Evolutionary conservation across 2,329 filamentous ascomycete genomes (phyloP), one percentile per base, ranked within the genome.

Genomic region (Fusarium citri): DNA sequence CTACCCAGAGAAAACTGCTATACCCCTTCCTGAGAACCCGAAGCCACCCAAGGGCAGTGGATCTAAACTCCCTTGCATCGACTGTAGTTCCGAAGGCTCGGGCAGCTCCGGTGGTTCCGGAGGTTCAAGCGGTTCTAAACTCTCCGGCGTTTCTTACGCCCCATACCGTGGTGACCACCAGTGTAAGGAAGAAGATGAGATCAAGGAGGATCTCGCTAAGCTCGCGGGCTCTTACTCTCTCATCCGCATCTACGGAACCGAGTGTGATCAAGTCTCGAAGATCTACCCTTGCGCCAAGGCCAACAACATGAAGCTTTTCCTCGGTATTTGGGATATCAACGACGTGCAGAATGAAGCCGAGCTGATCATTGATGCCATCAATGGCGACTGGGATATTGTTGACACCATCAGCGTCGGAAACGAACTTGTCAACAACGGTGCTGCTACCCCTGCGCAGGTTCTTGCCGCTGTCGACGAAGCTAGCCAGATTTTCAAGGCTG

Each of bases 401-500:
- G 85, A 92, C 76, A 91, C 92, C 3, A 85, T 97, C 75, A 88
- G 88, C 59, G 86, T 97, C 43, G 94, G 93, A 66, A 97, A 97
- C 77, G 94, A 97, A 79, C 83, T 91, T 34, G 89, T 97, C 77
- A 91, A 93, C 79, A 86, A 84, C 54, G 88, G 88, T 42, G 78
- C 83, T 40, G 85, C 83, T 40, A 85, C 84, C 7, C 83, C 87
- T 1, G 72, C 72, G 3, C 79, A 85, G 53, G 87, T 95, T 11
- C 81, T 90, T 15, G 78, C 77, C 16, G 89, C 89, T 6, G 82
- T 96, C 41, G 79, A 80, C 4, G 78, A 82, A 45, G 90, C 89
- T 18, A 88, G 91, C 22, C 70, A 73, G 16, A 82, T 83, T 4
- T 86, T 97, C 40, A 84, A 86, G 28, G 77, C 75, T 0, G 86